Evolutionary conservation across 1,284 basidiomycete species (phyloP).

Genomic region (Leccinum griseonigrum): DNA sequence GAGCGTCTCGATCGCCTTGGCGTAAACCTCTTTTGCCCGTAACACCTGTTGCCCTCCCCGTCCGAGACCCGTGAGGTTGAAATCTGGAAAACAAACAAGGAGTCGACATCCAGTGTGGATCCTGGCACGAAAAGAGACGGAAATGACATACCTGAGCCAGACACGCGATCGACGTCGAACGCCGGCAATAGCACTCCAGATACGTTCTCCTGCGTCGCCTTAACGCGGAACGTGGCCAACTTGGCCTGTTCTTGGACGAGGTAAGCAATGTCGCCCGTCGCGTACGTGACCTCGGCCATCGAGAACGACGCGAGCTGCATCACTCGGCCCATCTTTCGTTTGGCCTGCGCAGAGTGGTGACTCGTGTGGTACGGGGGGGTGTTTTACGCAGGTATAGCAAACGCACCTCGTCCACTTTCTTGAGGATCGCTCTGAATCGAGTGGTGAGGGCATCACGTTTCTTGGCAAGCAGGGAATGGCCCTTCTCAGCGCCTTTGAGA

Average conservation of each 20-base stretch:
- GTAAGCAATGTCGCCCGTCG: constrained; percentile 96
- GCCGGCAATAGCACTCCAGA: constrained; percentile 96
- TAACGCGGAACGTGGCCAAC: constrained; percentile 90
- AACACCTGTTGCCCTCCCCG: constrained; percentile 97
- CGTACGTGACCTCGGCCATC: constrained; percentile 97
- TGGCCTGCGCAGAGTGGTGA: constrained; percentile 59
- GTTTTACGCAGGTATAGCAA: neutral
- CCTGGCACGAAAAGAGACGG: neutral
- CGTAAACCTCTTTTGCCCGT: constrained; percentile 92
- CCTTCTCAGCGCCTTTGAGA: constrained; percentile 96
- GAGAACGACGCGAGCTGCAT: constrained; percentile 99
- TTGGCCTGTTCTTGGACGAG: constrained; percentile 91
- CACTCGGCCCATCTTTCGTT: constrained; percentile 97
- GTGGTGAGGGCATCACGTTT: constrained; percentile 96
- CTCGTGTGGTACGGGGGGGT: neutral
- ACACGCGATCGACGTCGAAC: constrained; percentile 87
- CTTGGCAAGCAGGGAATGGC: constrained; percentile 95
- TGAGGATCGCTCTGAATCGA: constrained; percentile 85
- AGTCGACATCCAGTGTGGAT: neutral
- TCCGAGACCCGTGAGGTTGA: constrained; percentile 96
- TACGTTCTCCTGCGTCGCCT: constrained; percentile 97
- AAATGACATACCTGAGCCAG: constrained; percentile 63
- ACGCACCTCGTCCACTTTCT: constrained; percentile 90
- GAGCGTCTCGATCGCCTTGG: constrained; percentile 95
- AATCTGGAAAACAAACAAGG: constrained; percentile 64